Conservation (phyloP, 805 yeast genomes). For the Starmerella powellii region DNA sequence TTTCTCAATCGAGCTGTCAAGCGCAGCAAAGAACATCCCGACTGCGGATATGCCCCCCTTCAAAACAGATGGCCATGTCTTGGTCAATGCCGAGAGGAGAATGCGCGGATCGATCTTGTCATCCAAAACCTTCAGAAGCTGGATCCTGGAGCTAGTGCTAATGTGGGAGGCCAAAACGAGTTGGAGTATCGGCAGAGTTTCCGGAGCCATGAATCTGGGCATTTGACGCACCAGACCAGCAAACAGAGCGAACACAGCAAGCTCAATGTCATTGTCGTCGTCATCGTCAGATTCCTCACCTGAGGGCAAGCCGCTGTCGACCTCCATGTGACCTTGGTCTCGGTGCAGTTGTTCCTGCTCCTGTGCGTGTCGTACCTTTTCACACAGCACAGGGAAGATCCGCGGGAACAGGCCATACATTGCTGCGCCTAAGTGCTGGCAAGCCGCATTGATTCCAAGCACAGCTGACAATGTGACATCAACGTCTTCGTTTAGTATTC, state of each 20-base stretch:
- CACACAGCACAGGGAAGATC: slow-evolving; percentile 63
- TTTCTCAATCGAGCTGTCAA: slow-evolving; percentile 53
- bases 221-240: slow-evolving; percentile 68
- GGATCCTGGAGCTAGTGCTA: slow-evolving; percentile 43
- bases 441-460: slow-evolving; percentile 55
- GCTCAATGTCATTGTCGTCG: slow-evolving; percentile 28
- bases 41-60: slow-evolving; percentile 35
- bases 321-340: slow-evolving; percentile 1
- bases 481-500: slow-evolving; percentile 42
- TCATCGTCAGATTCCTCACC: slow-evolving; percentile 34
- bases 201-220: slow-evolving; percentile 71
- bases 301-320: not conserved
- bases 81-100: slow-evolving; percentile 48
- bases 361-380: slow-evolving; percentile 31
- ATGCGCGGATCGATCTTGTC: slow-evolving; percentile 55
- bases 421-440: slow-evolving; percentile 71
- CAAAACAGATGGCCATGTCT: slow-evolving; percentile 44
- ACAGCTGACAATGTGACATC: slow-evolving; percentile 65
- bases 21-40: slow-evolving; percentile 55
- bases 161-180: slow-evolving; percentile 37
- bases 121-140: slow-evolving; percentile 43
- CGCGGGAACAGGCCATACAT: slow-evolving; percentile 74
- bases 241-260: slow-evolving; percentile 58
- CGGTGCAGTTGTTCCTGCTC: not conserved
- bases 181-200: slow-evolving; percentile 48